Base-by-base conservation (phyloP, 208 protist genomes). In the Phytomonas sp. region DNA sequence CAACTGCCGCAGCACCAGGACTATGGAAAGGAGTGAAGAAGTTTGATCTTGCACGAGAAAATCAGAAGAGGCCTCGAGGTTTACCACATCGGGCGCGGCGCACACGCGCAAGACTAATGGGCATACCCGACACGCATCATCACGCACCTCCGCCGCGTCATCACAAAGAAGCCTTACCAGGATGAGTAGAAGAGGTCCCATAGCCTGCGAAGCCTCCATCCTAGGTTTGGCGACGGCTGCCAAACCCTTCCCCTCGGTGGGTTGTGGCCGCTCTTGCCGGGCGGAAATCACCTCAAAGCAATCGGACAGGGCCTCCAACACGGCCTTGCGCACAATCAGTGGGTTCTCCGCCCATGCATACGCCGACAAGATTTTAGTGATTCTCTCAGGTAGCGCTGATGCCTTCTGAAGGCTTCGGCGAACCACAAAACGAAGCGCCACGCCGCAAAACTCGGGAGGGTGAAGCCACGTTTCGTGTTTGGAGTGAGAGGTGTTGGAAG, bases 91-190 rank as follows among this genome's bases (percentile, higher is more conserved):
- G 4, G 46, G 23, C 46, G 4, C 20, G 46, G 20, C 20, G 46
- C 46, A 56, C 46, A 23, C 46, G 20, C 26, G 46, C 46, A 56
- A 26, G 26, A 26, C 46, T 7, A 56, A 56, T 62, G 60, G 23
- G 61, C 68, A 51, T 68, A 83, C 34, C 68, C 68, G n/a, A 37
- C 29, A 17, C 84, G 84, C 46, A 85, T 76, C 15, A 62, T 74
- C 6, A 32, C 91, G 88, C 20, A 96, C 81, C 13, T 80, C 80
- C 31, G 80, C 61, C 2, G 82, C 72, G 66, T 96, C 91, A 69
- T 96, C 91, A 33, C 89, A 80, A 11, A 96, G 76, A 33, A 96
- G 72, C 1, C 79, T 74, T 33, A 93, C 67, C 34, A 93, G 75
- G 20, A 92, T 62, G 26, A 90, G 20, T 13, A 92, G 46, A 20